Evolutionary conservation across 2,329 filamentous ascomycete species (phyloP).

Genomic region (Waltergamsia citrina): DNA sequence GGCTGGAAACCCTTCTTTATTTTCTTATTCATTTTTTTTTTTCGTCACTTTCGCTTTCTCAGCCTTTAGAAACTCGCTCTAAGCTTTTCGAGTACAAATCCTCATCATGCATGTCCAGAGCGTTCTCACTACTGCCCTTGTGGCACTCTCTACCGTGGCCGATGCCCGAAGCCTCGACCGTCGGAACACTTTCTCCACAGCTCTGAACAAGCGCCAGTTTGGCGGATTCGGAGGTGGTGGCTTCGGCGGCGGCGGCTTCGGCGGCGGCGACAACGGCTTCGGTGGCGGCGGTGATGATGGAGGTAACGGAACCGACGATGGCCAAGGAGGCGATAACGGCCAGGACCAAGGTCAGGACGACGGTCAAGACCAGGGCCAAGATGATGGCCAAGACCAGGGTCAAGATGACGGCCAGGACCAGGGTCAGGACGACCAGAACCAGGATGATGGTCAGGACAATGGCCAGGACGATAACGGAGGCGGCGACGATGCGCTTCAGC

Average conservation of each 20-base stretch:
- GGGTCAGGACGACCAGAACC: constrained; percentile 8
- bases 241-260: constrained; percentile 1
- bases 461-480: constrained; percentile 9
- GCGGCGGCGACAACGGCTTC: background rate
- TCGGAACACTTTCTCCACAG: constrained; percentile 15
- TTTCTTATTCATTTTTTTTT: constrained; percentile 2
- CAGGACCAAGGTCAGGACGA: constrained; percentile 28
- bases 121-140: constrained; percentile 30
- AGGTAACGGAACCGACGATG: constrained; percentile 24
- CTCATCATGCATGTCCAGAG: constrained; percentile 37
- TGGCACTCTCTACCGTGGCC: constrained; percentile 28
- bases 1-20: constrained; percentile 2
- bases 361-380: constrained; percentile 9
- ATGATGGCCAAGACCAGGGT: constrained; percentile 7
- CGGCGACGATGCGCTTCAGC: constrained; percentile 14
- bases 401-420: background rate
- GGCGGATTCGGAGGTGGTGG: constrained; percentile 1
- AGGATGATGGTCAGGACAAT: constrained; percentile 9
- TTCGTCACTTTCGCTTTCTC: constrained; percentile 7
- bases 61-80: no score
- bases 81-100: constrained; percentile 14
- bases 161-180: constrained; percentile 29
- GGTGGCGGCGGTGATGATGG: background rate
- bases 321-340: constrained; percentile 39
- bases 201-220: constrained; percentile 23